These are phyloP conservation scores for Musa schizocarpa DNA, from an alignment of 176 grass and related monocot species.

Conservation along the genomic window DNA sequence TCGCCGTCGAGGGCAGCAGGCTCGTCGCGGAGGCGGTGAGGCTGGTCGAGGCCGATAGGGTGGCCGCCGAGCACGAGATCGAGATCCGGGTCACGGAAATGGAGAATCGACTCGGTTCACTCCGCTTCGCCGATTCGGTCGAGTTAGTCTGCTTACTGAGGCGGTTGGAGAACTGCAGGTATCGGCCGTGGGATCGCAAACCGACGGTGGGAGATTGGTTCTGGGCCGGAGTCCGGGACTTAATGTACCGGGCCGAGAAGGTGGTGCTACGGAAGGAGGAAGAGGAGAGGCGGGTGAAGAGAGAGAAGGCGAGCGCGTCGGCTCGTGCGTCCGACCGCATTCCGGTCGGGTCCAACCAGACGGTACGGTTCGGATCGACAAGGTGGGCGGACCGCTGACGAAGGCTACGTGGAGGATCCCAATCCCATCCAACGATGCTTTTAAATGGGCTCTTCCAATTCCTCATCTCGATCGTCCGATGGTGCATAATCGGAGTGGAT, in stretches of 20 bases:
- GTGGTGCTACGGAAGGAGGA: slow-evolving; percentile 32
- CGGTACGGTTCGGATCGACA: slow-evolving; percentile 42
- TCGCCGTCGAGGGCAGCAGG: slow-evolving; percentile 21
- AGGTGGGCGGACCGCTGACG: slow-evolving; percentile 29
- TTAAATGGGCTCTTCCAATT: not conserved
- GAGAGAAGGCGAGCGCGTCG: slow-evolving; percentile 38
- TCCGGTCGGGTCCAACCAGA: not conserved
- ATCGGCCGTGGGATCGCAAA: slow-evolving; percentile 42
- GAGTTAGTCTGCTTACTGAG: slow-evolving; percentile 58
- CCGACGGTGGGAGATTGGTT: slow-evolving; percentile 49
- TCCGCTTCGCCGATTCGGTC: slow-evolving; percentile 53
- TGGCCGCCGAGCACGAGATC: slow-evolving; percentile 38
- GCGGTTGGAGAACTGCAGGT: slow-evolving; percentile 30
- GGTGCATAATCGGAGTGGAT: not conserved
- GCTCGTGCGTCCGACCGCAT: slow-evolving; percentile 18
- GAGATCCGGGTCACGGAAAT: slow-evolving; percentile 40
- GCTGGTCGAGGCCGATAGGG: slow-evolving; percentile 54
- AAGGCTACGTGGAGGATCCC: not conserved
- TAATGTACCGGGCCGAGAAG: slow-evolving; percentile 36
- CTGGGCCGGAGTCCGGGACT: slow-evolving; percentile 17
- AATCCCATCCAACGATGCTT: not conserved
- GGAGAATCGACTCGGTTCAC: slow-evolving; percentile 43
- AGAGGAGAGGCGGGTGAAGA: slow-evolving; percentile 31
- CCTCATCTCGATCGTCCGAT: not conserved
- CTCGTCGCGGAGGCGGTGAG: slow-evolving; percentile 44